These are phyloP conservation scores for Stentor roeselii DNA, from an alignment of 73 alveolate genomes.

Conservation along the genomic window DNA sequence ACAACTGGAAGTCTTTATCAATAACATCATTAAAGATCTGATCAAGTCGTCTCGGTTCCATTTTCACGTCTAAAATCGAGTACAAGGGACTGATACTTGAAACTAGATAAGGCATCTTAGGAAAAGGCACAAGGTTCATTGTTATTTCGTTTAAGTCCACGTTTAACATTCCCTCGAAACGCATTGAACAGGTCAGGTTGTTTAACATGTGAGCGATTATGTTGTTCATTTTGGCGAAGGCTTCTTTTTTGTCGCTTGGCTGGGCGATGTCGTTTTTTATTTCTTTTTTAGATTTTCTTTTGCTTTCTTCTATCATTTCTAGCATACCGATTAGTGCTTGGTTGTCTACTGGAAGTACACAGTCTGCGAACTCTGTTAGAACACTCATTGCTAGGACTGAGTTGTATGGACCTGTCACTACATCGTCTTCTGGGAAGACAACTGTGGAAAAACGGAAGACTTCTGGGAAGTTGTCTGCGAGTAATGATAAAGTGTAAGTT, in stretches of 20 bases:
- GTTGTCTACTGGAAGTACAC: constrained; percentile 80
- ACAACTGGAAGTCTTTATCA: constrained; percentile 82
- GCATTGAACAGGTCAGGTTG: constrained; percentile 99
- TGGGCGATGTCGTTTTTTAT: constrained; percentile 44
- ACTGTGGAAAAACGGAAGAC: constrained; percentile 97
- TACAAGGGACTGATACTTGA: constrained; percentile 96
- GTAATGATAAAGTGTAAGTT: constrained; percentile 75
- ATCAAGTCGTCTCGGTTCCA: constrained; percentile 94
- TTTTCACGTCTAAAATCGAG: constrained; percentile 86
- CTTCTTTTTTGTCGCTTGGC: constrained; percentile 61
- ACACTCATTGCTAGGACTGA: constrained; percentile 93
- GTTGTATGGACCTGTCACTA: constrained; percentile 99
- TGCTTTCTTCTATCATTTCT: constrained; percentile 55
- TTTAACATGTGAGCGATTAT: constrained; percentile 97
- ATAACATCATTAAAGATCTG: constrained; percentile 92
- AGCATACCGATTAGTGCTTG: constrained; percentile 91
- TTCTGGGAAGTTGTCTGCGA: constrained; percentile 50
- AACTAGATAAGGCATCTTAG: constrained; percentile 95
- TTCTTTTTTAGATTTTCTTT: constrained; percentile 33
- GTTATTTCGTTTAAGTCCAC: constrained; percentile 99
- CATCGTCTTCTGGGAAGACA: constrained; percentile 99
- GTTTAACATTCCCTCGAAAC: constrained; percentile 99
- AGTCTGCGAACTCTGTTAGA: constrained; percentile 82
- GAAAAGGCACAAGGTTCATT: constrained; percentile 99
- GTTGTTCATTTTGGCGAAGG: constrained; percentile 94